Evolutionary conservation across 805 yeast species (phyloP), one percentile per base, ranked within the genome.

Genomic region (Cyberlindnera misumaiensis): DNA sequence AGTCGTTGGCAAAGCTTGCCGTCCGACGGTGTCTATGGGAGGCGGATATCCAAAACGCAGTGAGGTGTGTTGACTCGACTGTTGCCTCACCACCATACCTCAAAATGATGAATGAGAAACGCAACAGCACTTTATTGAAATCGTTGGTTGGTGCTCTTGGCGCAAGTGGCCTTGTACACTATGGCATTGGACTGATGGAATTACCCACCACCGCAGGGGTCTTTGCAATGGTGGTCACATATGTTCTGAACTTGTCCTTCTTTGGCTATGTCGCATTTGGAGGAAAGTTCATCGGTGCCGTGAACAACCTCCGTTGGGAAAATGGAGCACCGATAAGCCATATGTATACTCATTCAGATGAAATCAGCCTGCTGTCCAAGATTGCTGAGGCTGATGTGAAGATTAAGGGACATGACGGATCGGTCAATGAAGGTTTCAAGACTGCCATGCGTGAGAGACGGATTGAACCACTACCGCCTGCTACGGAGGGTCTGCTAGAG

Each of bases 311-410:
- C 42, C 68, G 74, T 34, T 84, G 86, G 80, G 72, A 68, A 34
- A 70, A 70, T 44, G 86, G 86, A 4, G 76, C 83, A 0, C 70
- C 79, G 39, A 77, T 81, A 38, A 65, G 71, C 22, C 70, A 75
- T 45, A 78, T 87, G 78, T 79, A 66, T 52, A 60, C 65, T 41
- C 83, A 79, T 55, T 72, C 80, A 15, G 84, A 80, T 48, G 85
- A 83, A 53, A 66, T 83, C 68, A 61, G 72, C 43, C 76, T 84
- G 79, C 70, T 80, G 32, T 64, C 83, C 1, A 69, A 72, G 48
- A 68, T 82, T 25, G 70, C 83, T 25, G 85, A 81, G 43, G 73
- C 82, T 35, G 88, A 85, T 13, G 35, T 41, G 12, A 28, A 25
- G 10, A 26, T 51, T n/a, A 45, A 41, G 32, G 53, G 51, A 15